phyloP scores from a whole-genome alignment of 768 basidiomycete genomes.

The Boletus rubescentipes region DNA sequence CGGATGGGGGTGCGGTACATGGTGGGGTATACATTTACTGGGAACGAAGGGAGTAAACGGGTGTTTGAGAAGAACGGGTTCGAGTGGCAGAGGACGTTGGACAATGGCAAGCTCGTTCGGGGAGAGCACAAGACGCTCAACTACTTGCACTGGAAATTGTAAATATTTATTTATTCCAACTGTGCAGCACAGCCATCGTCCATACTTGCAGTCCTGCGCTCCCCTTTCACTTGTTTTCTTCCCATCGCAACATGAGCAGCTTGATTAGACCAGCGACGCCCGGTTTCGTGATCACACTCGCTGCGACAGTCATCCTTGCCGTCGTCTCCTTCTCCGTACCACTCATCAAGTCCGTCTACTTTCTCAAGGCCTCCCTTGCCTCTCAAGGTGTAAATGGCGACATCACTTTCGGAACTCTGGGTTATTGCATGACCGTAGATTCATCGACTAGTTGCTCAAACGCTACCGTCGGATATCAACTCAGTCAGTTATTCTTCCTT shows the following conservation, averaged over 20 bases:
- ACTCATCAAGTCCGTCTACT: conserved; percentile 83
- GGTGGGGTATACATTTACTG: conserved; percentile 43
- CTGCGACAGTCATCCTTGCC: conserved; percentile 77
- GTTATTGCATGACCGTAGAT: conserved; percentile 71
- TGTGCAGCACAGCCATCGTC: conserved; percentile 15
- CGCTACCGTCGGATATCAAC: conserved; percentile 81
- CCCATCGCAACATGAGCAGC: conserved; percentile 47
- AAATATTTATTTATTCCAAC: neutral
- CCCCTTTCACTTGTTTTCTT: neutral
- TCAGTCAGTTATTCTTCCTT: conserved; percentile 54
- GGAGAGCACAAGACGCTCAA: conserved; percentile 39
- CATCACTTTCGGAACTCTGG: conserved; percentile 85
- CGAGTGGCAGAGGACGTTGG: conserved; percentile 36
- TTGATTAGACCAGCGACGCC: conserved; percentile 83
- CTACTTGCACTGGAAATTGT: conserved; percentile 34
- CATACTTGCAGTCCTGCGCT: neutral
- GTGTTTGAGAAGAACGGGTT: conserved; percentile 74
- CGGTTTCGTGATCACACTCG: conserved; percentile 79
- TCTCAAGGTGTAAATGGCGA: conserved; percentile 49
- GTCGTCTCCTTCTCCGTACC: conserved; percentile 92
- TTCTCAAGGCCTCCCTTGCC: conserved; percentile 73
- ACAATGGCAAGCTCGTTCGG: conserved; percentile 38
- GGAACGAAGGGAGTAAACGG: conserved; percentile 58
- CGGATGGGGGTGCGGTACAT: conserved; percentile 57
- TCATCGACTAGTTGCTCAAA: conserved; percentile 70